phyloP scores from a whole-genome alignment of 1,139 yeast species.

The Meyerozyma guilliermondii region DNA sequence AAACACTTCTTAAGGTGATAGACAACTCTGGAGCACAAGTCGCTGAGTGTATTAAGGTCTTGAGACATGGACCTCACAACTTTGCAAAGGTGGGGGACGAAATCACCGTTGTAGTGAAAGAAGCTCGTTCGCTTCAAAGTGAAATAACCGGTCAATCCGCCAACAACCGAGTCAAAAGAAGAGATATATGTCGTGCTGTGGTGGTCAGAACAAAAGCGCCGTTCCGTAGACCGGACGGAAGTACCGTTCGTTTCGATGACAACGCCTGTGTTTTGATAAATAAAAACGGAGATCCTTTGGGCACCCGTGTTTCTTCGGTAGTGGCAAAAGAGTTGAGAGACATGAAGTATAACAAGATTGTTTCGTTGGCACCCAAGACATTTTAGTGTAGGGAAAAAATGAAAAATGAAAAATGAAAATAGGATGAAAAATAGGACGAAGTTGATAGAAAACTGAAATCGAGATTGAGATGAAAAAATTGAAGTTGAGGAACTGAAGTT shows the following conservation, averaged over 20 bases:
- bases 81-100: constrained; percentile 87
- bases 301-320: constrained; percentile 87
- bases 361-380: constrained; percentile 86
- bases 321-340: constrained; percentile 91
- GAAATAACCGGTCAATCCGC: constrained; percentile 66
- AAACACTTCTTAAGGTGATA: constrained; percentile 82
- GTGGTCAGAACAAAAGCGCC: constrained; percentile 92
- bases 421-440: no score
- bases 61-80: constrained; percentile 81
- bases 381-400: constrained; percentile 29
- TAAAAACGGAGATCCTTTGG: constrained; percentile 90
- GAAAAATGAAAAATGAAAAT: no score
- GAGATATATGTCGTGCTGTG: constrained; percentile 94
- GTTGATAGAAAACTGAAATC: no score
- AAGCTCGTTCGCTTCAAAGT: constrained; percentile 70
- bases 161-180: constrained; percentile 81
- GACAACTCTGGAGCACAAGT: constrained; percentile 95
- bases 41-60: constrained; percentile 93
- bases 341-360: constrained; percentile 79
- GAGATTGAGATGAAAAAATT: no score
- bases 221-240: constrained; percentile 80
- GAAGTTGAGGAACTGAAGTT: no score
- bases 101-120: constrained; percentile 91
- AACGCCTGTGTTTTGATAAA: constrained; percentile 95
- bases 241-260: constrained; percentile 84